Evolutionary conservation across 2,329 filamentous ascomycete genomes (phyloP), one percentile per base, ranked within the genome.

Genomic region (Exophiala sp.): DNA sequence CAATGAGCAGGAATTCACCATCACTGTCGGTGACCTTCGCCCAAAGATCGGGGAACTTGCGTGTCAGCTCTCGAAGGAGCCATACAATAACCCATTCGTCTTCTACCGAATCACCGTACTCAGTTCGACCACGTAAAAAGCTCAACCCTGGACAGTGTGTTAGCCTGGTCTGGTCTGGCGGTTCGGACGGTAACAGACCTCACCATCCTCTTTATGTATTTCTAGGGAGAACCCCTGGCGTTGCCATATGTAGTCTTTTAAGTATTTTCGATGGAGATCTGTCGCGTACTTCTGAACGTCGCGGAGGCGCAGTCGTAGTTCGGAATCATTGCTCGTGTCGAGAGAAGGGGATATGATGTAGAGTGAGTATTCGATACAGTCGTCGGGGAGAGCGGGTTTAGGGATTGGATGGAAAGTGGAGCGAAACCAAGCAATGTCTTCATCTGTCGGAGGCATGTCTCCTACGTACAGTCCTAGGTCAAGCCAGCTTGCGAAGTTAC

Each of bases 81-180:
- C 90, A 95, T 16, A 97, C 90, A 52, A 97, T 83, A 4, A 97
- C 78, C 94, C 93, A 98, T 71, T 98, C 94, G 62, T 98, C 93
- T 63, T 95, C 91, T 2, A 97, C 83, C 0, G 89, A 93, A 68
- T 98, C 94, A 7, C 91, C 90, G 62, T 89, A 97, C 65, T 91
- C 86, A 1, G 88, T 93, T 44, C 76, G 74, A 16, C 91, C 91
- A 56, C 81, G 78, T 4, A 98, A 76, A 56, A 83, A 82, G 59
- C 71, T 74, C 42, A 68, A 64, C 2, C 71, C 73, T 75, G 57
- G 39, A 21, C n/a, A 19, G 30, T 7, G n/a, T 27, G 56, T 64
- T 55, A 62, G 58, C 43, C 48, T 29, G 48, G 53, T 57, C 51
- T 44, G 43, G 39, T 23, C 46, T 49, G 27, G 39, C 43, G 43